Evolutionary conservation across 148 eudicot species (phyloP), one percentile per base, ranked within the genome.

Genomic region (Chenopodium quinoa): DNA sequence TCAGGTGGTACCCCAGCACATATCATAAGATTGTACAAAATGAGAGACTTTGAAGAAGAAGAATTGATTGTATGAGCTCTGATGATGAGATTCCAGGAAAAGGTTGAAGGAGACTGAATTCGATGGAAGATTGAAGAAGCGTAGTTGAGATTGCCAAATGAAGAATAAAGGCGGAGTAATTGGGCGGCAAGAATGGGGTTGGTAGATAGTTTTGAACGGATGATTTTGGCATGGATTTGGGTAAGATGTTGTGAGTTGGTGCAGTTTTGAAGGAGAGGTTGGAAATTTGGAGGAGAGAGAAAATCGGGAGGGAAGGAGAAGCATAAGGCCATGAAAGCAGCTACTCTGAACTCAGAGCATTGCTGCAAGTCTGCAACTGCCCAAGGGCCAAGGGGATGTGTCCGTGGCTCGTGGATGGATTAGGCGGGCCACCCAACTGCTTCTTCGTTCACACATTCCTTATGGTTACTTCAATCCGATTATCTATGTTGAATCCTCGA

Each of bases 1-100:
- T 92, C 95, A 44, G 89, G 89, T 1, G 80, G 4, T 1, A 90
- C 77, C 7, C 91, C 93, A 12, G 70, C 17, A 29, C 72, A 80
- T 25, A 92, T 71, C 95, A 92, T 87, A 19, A 78, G 78, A 79
- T 86, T 89, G 75, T 83, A 92, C n/a, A 88, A 14, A 22, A 73
- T 40, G 1, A 92, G 78, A 58, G 91, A 87, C 54, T 86, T 68
- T 0, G 47, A 65, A 1, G 90, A 37, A 63, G 72, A 69, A 25
- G 81, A 84, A 32, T 88, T 89, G 37, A 69, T 68, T 22, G 85
- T 70, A 74, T 86, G 84, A 20, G 85, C 86, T 64, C 91, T 82
- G 60, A 92, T 92, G 37, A 92, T 87, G 44, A 92, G 72, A 75
- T 92, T 92, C 90, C 91, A 92, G 7, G 86, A 58, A 37, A 90